These are phyloP conservation scores for Nepenthes gracilis DNA, from an alignment of 148 eudicot genomes.

Conservation along the genomic window DNA sequence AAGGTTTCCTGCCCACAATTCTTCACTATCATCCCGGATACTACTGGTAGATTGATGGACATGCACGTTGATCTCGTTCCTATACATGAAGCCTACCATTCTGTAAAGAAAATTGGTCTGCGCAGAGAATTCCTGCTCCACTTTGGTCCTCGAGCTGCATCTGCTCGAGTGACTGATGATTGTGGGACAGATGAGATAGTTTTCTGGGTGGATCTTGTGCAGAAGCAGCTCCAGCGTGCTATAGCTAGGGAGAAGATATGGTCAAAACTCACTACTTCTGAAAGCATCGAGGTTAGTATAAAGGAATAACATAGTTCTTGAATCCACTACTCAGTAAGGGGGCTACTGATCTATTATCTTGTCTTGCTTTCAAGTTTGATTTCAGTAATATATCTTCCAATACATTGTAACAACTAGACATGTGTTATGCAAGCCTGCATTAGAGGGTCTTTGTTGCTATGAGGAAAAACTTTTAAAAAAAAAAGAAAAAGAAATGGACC, in stretches of 20 bases:
- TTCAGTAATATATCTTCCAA: no score
- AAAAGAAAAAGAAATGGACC: no score
- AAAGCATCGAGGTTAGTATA: constrained; percentile 80
- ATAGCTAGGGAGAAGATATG: constrained; percentile 88
- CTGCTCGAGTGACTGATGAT: constrained; percentile 54
- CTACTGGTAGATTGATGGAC: constrained; percentile 80
- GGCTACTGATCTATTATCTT: background rate
- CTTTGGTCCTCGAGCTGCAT: constrained; percentile 90
- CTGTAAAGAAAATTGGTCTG: constrained; percentile 71
- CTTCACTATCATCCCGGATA: constrained; percentile 70
- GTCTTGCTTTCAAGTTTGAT: no score
- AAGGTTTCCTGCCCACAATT: constrained; percentile 81
- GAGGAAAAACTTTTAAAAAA: no score
- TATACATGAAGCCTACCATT: constrained; percentile 58
- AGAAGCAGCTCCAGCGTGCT: constrained; percentile 84
- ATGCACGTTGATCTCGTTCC: constrained; percentile 63
- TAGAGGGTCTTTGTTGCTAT: no score
- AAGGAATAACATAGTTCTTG: background rate
- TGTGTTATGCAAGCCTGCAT: no score
- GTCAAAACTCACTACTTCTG: constrained; percentile 90
- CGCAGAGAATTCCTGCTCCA: constrained; percentile 77
- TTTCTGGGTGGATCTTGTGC: constrained; percentile 84
- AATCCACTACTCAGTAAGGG: background rate
- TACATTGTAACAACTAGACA: no score
- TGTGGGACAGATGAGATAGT: constrained; percentile 60